phyloP scores from a whole-genome alignment of 2,329 filamentous ascomycete genomes.

The Atkinsonella hypoxylon region DNA sequence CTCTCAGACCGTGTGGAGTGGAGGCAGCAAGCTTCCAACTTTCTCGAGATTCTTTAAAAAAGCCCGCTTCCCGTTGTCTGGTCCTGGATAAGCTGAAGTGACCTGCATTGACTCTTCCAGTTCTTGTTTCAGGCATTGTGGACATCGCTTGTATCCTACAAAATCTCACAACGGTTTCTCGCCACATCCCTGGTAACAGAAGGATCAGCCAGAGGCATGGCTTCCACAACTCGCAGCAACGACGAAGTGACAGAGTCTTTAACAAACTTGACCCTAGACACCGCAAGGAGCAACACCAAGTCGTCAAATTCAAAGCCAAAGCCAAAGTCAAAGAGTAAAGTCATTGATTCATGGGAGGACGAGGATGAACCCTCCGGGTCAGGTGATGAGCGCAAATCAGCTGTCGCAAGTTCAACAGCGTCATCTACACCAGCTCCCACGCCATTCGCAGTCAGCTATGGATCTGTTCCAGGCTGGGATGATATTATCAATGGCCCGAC shows the following conservation, averaged over 20 bases:
- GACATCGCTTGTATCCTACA: neutral
- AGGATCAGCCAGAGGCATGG: slow-evolving; percentile 9
- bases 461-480: slow-evolving; percentile 6
- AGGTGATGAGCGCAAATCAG: slow-evolving; percentile 16
- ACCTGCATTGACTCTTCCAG: neutral
- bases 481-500: neutral
- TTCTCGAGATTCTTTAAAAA: neutral
- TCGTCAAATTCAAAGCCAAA: slow-evolving; percentile 15
- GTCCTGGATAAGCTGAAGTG: no score
- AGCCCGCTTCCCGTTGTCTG: neutral
- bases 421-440: slow-evolving; percentile 51
- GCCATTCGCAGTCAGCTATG: slow-evolving; percentile 40
- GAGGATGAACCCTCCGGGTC: slow-evolving; percentile 40
- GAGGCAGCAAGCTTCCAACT: neutral
- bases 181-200: neutral
- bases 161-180: neutral
- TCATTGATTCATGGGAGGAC: slow-evolving; percentile 41
- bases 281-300: slow-evolving; percentile 5
- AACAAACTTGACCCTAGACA: slow-evolving; percentile 20
- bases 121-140: neutral
- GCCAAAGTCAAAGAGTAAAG: slow-evolving; percentile 18
- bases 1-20: neutral
- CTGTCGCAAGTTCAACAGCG: slow-evolving; percentile 29
- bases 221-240: slow-evolving; percentile 11
- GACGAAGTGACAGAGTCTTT: slow-evolving; percentile 18